Base-by-base conservation (phyloP, 371 early-diverging fungal species). In the Sanchytrium tribonematis region DNA sequence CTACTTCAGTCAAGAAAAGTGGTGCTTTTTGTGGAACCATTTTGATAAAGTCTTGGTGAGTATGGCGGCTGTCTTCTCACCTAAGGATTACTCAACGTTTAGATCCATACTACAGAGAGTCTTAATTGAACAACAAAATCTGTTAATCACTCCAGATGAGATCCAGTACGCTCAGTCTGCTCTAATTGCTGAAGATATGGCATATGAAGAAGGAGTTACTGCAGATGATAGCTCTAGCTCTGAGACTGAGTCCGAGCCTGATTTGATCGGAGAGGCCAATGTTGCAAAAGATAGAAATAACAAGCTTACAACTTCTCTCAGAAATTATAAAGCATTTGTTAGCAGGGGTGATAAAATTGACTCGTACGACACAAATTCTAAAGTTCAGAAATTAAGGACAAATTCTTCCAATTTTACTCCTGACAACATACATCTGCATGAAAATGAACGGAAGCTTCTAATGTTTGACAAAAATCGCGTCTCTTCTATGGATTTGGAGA, bases 401-500 rank as follows among this genome's bases (percentile, higher is more conserved):
- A 5, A 12, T 12, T 12, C 5, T 22, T 12, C 22, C 12, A 22
- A 48, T 48, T 22, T 5, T 22, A 5, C 5, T 12, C 48, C 48
- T 48, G 48, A 48, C 22, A 5, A 48, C 22, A 12, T 48, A 22
- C 48, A 48, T 12, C 22, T 48, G 48, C 48, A 48, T 48, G 48
- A 48, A 5, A 48, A 22, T 22, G 48, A 48, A 48, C 22, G 12
- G 5, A 48, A 48, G 22, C 5, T 48, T 22, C 5, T 48, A 12
- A 48, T 22, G 5, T 48, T 22, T 12, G 22, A 48, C 22, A 22
- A 5, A 12, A 22, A 48, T 22, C 5, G 22, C 22, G 48, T 48
- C 22, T 12, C 12, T 48, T 48, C 22, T 5, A 84, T 96, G 85
- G 97, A 97, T 77, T 74, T 96, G 30, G 89, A 90, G 71, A 79